Conservation (phyloP, 768 basidiomycete genomes). For the Pulveroboletus ravenelii region DNA sequence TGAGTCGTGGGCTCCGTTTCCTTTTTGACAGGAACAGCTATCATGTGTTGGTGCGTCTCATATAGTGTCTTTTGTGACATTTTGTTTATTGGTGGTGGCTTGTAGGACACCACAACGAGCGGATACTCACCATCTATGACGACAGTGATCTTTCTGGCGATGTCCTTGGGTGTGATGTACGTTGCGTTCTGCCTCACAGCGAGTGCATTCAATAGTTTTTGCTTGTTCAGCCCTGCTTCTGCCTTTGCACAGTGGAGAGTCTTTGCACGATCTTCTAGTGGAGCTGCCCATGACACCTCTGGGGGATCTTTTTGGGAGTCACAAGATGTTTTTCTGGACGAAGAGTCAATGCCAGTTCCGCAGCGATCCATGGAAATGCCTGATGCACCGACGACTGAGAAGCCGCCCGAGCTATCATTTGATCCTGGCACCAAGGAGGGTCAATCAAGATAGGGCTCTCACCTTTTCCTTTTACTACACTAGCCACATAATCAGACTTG, state of each 20-base stretch:
- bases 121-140: slow-evolving; percentile 48
- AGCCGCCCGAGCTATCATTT: slow-evolving; percentile 2
- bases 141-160: slow-evolving; percentile 48
- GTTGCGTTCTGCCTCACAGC: slow-evolving; percentile 20
- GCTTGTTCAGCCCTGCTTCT: slow-evolving; percentile 41
- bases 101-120: slow-evolving; percentile 43
- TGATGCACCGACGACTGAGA: slow-evolving; percentile 21
- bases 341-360: slow-evolving; percentile 15
- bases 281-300: slow-evolving; percentile 19
- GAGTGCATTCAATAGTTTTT: not conserved
- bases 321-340: slow-evolving; percentile 19
- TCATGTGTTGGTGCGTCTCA: slow-evolving; percentile 46
- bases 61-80: not conserved
- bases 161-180: slow-evolving; percentile 54
- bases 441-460: slow-evolving; percentile 1
- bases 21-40: slow-evolving; percentile 59
- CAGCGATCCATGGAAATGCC: slow-evolving; percentile 8
- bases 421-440: slow-evolving; percentile 8
- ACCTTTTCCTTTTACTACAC: slow-evolving; percentile 3
- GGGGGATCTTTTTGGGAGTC: slow-evolving; percentile 24
- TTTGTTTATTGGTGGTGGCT: not conserved
- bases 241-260: slow-evolving; percentile 50
- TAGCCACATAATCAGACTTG: not conserved
- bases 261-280: slow-evolving; percentile 48
- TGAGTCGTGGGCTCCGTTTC: slow-evolving; percentile 59